Evolutionary conservation across 2,329 filamentous ascomycete species (phyloP), one percentile per base, ranked within the genome.

Genomic region (Epichloe glyceriae): DNA sequence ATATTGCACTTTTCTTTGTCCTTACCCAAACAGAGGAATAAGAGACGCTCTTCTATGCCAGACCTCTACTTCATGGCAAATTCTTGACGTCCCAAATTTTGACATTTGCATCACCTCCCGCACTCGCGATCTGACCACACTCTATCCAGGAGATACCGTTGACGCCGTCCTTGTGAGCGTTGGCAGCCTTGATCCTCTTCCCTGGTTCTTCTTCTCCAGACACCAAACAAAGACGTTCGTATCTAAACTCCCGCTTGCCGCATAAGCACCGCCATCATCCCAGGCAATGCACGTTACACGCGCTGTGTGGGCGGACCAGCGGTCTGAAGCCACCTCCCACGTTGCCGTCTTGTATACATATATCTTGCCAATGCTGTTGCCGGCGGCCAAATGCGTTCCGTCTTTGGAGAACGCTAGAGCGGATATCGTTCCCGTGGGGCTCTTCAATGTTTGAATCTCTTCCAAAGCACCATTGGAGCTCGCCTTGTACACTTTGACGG

Each of bases 161-260:
- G 17, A 97, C 89, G 10, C 93, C 93, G 62, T 97, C 93, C 70
- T 96, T 96, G 71, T 98, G 93, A 47, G 91, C 89, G 62, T 95
- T 95, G 20, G 82, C 70, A 14, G 82, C 84, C 72, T 93, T 91
- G 58, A 94, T 79, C 58, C 91, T 79, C 67, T 86, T 86, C 2
- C 88, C 89, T 91, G 91, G 60, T 87, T 85, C 54, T 69, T 75
- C 63, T 88, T 86, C 39, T 72, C 75, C 51, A 96, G 68, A 64
- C 88, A 95, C 88, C 93, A 98, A 33, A 95, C 82, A 64, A 88
- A 90, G 19, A 98, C 78, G 61, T 95, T 89, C 0, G 91, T 96
- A 65, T 98, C 93, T 47, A 98, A 71, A 44, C 82, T 85, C 12
- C 90, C 91, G 64, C 86, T 95, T 19, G 82, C 88, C 3, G 90